Evolutionary conservation across 1,139 yeast genomes (phyloP), one percentile per base, ranked within the genome.

Genomic region (Suhomyces choctaworum): DNA sequence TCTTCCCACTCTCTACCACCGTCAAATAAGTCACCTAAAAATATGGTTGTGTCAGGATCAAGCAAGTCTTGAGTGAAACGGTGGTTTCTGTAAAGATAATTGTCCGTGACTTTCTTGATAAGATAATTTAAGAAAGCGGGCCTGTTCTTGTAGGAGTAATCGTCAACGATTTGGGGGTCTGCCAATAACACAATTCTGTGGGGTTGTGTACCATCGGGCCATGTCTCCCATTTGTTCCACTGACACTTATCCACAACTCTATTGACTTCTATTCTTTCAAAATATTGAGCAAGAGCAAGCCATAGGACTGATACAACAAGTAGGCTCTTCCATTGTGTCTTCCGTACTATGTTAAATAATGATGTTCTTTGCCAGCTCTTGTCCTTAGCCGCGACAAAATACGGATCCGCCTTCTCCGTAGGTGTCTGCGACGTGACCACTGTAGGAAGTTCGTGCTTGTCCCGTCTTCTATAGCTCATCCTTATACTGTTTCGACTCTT

Each of bases 91-190:
- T 78, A 80, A 41, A 88, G 79, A 53, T 88, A 90, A 46, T 83
- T 79, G 55, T 92, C 98, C 17, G 82, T 73, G 34, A 78, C 47
- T 38, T 63, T 58, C 41, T 67, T 64, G 1, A 82, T 70, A 20
- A 79, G 41, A 39, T 61, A 62, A 45, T 78, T 72, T 15, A 78
- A 43, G 1, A 69, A 25, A 6, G 55, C 46, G 0, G 82, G 78
- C 48, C 81, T 64, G 2, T 67, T 72, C 4, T 85, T 84, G 51
- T 83, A 83, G 0, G 92, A 80, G 54, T 82, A 76, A 31, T 70
- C 80, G 53, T 92, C 97, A 46, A 90, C 84, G 27, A 92, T 70
- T 56, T 92, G 97, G 0, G 97, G 97, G 55, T 92, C 98, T 0
- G 97, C 97, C 29, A 87, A 69, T 12, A 92, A 56, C 0, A 85